These are phyloP conservation scores for Leccinum rimulosum DNA, from an alignment of 768 basidiomycete species.

Conservation along the genomic window DNA sequence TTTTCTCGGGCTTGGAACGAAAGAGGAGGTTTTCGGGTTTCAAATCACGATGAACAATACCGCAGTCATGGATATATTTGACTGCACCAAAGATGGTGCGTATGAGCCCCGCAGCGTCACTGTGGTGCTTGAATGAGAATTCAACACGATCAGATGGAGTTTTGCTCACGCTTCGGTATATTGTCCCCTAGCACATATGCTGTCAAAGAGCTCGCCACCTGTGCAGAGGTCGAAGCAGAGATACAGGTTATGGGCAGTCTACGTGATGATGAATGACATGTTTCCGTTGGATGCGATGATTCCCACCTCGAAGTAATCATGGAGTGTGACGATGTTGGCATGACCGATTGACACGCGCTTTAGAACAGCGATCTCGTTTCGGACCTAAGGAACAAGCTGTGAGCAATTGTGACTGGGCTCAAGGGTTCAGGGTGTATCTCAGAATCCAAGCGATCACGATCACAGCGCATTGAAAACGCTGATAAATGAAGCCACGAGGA, in stretches of 20 bases:
- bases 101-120: constrained; percentile 87
- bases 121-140: constrained; percentile 36
- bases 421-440: constrained; percentile 16
- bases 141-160: background rate
- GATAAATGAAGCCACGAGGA: constrained; percentile 9
- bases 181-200: constrained; percentile 96
- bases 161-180: constrained; percentile 85
- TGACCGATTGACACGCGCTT: constrained; percentile 92
- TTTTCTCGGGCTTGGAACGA: constrained; percentile 75
- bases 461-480: constrained; percentile 2
- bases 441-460: constrained; percentile 7
- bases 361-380: constrained; percentile 95
- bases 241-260: constrained; percentile 92
- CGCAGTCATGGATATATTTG: constrained; percentile 85
- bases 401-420: constrained; percentile 4
- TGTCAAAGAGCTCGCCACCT: constrained; percentile 97
- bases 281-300: background rate
- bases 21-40: constrained; percentile 99
- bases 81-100: constrained; percentile 86
- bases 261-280: constrained; percentile 1
- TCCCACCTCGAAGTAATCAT: constrained; percentile 91
- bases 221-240: constrained; percentile 96
- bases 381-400: constrained; percentile 53
- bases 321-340: constrained; percentile 86
- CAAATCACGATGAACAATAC: constrained; percentile 94